A percentile compares a stretch with the other conserved stretches of the same genome.
These are phyloP conservation scores for Ilyonectria destructans DNA, from an alignment of 2,329 filamentous ascomycete genomes.

Conservation along the genomic window DNA sequence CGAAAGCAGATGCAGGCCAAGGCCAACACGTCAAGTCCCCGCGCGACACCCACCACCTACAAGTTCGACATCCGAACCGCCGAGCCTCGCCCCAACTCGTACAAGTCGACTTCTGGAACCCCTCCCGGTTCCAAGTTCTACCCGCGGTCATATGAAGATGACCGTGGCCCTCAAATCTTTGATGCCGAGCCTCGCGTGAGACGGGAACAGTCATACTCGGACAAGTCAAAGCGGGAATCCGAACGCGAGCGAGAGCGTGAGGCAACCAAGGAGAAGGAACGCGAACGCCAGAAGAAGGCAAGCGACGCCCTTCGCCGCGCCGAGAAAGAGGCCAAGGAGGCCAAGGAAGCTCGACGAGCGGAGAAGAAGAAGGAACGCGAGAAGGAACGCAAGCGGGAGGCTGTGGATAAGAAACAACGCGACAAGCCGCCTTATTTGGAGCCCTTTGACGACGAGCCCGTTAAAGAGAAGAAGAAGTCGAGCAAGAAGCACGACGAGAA, in stretches of 20 bases:
- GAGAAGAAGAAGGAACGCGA: slow-evolving; percentile 59
- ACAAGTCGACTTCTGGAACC: slow-evolving; percentile 55
- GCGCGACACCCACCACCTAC: slow-evolving; percentile 55
- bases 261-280: slow-evolving; percentile 57
- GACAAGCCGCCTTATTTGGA: slow-evolving; percentile 57
- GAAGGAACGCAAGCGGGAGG: slow-evolving; percentile 57
- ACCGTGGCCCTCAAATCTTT: slow-evolving; percentile 58
- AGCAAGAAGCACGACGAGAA: slow-evolving; percentile 59
- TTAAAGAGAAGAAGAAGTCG: slow-evolving; percentile 58
- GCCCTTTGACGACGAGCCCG: slow-evolving; percentile 51
- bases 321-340: slow-evolving; percentile 52
- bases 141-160: slow-evolving; percentile 63
- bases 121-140: slow-evolving; percentile 53
- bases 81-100: slow-evolving; percentile 63
- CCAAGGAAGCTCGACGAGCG: slow-evolving; percentile 53
- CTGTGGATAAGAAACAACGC: slow-evolving; percentile 57
- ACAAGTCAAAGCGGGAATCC: slow-evolving; percentile 62
- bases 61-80: slow-evolving; percentile 67
- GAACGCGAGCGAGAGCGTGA: slow-evolving; percentile 48
- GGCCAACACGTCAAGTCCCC: slow-evolving; percentile 62
- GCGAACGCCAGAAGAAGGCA: slow-evolving; percentile 43
- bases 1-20: slow-evolving; percentile 68
- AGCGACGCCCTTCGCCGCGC: slow-evolving; percentile 45
- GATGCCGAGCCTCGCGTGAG: slow-evolving; percentile 61
- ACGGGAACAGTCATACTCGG: slow-evolving; percentile 65